phyloP scores from a whole-genome alignment of 805 yeast species.

The Ogataea methanolica region DNA sequence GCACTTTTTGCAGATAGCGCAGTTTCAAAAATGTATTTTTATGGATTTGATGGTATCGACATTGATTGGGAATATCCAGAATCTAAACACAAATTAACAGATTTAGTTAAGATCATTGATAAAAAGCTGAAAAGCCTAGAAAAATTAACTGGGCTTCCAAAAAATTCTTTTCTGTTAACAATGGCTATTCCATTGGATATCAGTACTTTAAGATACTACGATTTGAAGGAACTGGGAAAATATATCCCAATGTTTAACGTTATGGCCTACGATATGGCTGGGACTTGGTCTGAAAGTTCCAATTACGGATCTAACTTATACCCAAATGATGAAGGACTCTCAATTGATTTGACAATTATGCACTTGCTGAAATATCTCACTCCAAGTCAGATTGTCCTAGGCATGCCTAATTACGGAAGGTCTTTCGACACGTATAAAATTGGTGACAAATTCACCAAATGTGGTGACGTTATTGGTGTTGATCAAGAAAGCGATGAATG shows the following conservation, averaged over 20 bases:
- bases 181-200: slow-evolving; percentile 73
- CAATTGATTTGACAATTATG: slow-evolving; percentile 41
- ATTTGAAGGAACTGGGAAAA: slow-evolving; percentile 50
- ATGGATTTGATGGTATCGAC: slow-evolving; percentile 86
- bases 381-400: slow-evolving; percentile 54
- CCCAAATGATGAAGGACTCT: slow-evolving; percentile 12
- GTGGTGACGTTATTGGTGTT: slow-evolving; percentile 15
- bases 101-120: slow-evolving; percentile 39
- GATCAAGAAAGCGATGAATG: slow-evolving; percentile 16
- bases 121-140: slow-evolving; percentile 37
- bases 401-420: slow-evolving; percentile 85
- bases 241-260: slow-evolving; percentile 71
- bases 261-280: slow-evolving; percentile 89
- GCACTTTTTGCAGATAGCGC: slow-evolving; percentile 47
- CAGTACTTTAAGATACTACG: slow-evolving; percentile 39
- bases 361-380: slow-evolving; percentile 21
- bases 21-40: slow-evolving; percentile 40
- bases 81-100: slow-evolving; percentile 39
- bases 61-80: slow-evolving; percentile 93
- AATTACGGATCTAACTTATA: slow-evolving; percentile 72
- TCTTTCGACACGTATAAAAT: slow-evolving; percentile 15
- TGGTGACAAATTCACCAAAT: slow-evolving; percentile 11
- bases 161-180: slow-evolving; percentile 43
- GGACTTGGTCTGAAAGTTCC: slow-evolving; percentile 62
- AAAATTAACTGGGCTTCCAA: slow-evolving; percentile 5